Evolutionary conservation across 371 early-diverging fungal species (phyloP), one percentile per base, ranked within the genome.

Genomic region (Blakeslea trispora): DNA sequence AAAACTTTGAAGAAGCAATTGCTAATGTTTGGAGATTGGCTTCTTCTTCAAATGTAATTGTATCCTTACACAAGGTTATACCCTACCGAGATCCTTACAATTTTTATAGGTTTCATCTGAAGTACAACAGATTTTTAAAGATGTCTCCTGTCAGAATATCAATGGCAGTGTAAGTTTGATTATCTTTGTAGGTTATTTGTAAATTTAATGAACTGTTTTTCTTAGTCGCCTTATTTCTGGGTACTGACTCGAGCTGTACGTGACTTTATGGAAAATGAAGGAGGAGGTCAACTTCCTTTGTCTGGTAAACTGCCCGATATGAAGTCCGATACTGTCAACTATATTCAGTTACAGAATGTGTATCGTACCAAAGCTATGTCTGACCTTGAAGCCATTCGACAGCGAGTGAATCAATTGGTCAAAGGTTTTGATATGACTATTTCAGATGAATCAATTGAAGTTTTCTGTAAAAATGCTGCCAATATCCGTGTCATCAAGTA

Each of bases 291-390:
- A 34, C 81, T 98, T 31, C 98, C 98, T 0, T 68, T 95, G 8
- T 78, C 90, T 0, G 98, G 96, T 4, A 73, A 81, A 32, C 79
- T 98, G 7, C 97, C 97, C 0, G 98, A 98, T 72, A 97, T 98
- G 97, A 95, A 96, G 68, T 81, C 98, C 0, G 94, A 96, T 63
- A 96, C 97, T 1, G 72, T 75, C 19, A 83, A 88, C 40, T 98
- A 90, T 64, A 86, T 96, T 10, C 64, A 65, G 10, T 72, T 98
- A 49, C 96, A 96, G 68, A 85, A 82, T 46, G 72, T 94, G 88
- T 95, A 92, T 72, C 90, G 90, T 50, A 61, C 85, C 51, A 94
- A 94, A 65, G 91, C 95, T 7, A 77, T 83, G 23, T 66, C 77
- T 32, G 96, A 97, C 77, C 61, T 77, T 19, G 68, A 71, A 23